Base-by-base conservation (phyloP, 2,329 filamentous ascomycete genomes). In the Aspergillus udagawae region DNA sequence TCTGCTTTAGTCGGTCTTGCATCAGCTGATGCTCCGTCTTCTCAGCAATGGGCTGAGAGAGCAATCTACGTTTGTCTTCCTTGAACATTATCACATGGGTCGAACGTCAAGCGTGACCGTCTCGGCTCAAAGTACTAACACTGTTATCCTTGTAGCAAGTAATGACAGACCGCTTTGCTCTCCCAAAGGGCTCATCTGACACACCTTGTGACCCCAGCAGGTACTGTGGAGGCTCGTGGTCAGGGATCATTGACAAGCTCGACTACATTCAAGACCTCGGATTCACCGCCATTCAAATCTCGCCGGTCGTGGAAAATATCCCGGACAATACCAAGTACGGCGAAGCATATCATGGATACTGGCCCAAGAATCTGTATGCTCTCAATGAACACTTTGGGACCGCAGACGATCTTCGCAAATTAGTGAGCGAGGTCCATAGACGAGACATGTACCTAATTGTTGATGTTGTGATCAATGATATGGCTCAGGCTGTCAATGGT, bases 221-320 rank as follows among this genome's bases (percentile, higher is more conserved):
- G 27, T 87, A 86, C 70, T 88, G 86, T 62, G 84, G 84, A 44
- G 86, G 86, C 17, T 84, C 82, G 0, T 88, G 82, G 66, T 70
- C 75, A 53, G 86, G 86, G 6, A 76, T 88, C 29, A 77, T 81
- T 62, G 78, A 82, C 58, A 56, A 77, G 51, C 66, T 80, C n/a
- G 77, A 80, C 62, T 80, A 80, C 61, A 79, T 80, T 60, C 68
- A 78, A 54, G 70, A 65, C 25, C 68, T 78, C 55, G 77, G 78
- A 1, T 80, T 80, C 48, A 61, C 61, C 65, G 75, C 68, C 65
- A 73, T 52, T 65, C 77, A 59, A 58, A 69, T 69, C 51, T 69
- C 75, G 0, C 77, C 77, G 2, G 65, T 77, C 20, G 70, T 73
- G 20, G 65, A 70, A 57, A 70, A 77, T 44, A 59, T 76, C 20